phyloP scores from a whole-genome alignment of 1,284 basidiomycete genomes.

The Tremellales sp. region DNA sequence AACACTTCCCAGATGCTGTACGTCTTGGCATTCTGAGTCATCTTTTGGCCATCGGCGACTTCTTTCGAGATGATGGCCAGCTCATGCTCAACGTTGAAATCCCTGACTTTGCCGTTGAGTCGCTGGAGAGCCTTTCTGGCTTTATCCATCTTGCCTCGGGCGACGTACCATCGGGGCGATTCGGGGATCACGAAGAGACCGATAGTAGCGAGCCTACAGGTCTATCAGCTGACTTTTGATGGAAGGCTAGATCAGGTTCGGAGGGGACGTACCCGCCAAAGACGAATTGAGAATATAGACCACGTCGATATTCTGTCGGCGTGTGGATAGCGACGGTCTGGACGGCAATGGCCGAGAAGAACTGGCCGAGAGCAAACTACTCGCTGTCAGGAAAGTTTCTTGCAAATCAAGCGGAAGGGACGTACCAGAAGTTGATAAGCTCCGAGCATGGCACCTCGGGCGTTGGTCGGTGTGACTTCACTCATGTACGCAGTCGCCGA shows the following conservation, averaged over 20 bases:
- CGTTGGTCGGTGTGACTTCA: conserved; percentile 1
- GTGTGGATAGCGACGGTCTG: not conserved
- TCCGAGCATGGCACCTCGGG: not conserved
- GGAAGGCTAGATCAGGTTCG: no score
- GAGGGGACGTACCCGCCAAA: no score
- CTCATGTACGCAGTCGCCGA: conserved; percentile 1
- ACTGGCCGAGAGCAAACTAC: not conserved
- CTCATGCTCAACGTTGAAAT: conserved; percentile 12
- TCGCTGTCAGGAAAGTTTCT: no score
- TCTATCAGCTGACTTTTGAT: no score
- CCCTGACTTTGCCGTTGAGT: conserved; percentile 9
- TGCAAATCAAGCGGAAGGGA: no score
- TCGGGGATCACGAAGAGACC: conserved; percentile 1
- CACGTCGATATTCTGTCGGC: not conserved
- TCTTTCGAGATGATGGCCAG: conserved; percentile 8
- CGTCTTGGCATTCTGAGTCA: not conserved
- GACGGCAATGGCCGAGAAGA: not conserved
- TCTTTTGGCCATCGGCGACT: not conserved
- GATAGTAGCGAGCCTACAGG: conserved; percentile 1
- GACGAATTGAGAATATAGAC: not conserved
- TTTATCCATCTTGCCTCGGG: conserved; percentile 10
- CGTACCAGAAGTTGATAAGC: no score
- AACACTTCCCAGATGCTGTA: not conserved
- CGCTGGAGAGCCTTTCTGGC: conserved; percentile 7
- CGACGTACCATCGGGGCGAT: conserved; percentile 13